Evolutionary conservation across 257 asterid species (phyloP), one percentile per base, ranked within the genome.

Genomic region (Solanum medicagineum): DNA sequence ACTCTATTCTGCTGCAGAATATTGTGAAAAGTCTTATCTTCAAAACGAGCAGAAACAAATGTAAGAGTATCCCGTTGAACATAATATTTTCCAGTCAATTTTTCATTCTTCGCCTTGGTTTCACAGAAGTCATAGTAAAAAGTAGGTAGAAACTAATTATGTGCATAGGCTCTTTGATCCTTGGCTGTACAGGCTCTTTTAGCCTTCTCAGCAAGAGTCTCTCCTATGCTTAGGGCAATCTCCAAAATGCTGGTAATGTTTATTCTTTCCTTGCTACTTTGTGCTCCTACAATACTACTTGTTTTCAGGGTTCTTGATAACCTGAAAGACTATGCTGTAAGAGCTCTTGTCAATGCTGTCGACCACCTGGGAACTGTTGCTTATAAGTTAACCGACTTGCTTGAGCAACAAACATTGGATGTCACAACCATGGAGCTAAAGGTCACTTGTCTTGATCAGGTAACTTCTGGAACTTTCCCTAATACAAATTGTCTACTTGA

Each of bases 321-420:
- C 89, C 91, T 96, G 87, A 96, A 94, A 93, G 98, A 93, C 86
- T 96, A 96, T 89, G 94, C 99, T 36, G 93, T 93, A 59, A 89
- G 93, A 82, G 99, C 99, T 84, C 94, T 96, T 54, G 99, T 96
- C 87, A 96, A 96, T 86, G 98, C 98, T 62, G 93, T 96, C 51
- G 99, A 94, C 89, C 99, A 94, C 89, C 93, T 96, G 68, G 99
- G 99, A 45, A 94, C 99, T 17, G 99, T 94, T 88, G 90, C 99
- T 24, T 96, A 89, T 92, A 96, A 96, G 87, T 89, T 96, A 89
- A 96, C 93, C 80, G 95, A 94, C 86, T 87, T 94, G 75, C 88
- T 96, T 85, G 99, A 94, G 84, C 97, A 96, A 79, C 97, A 96
- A 85, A 85, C 93, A 57, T 8, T 84, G 73, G 98, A 96, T 82